Base-by-base conservation (phyloP, 192 early-diverging fungal genomes). In the Spizellomyces sp. region DNA sequence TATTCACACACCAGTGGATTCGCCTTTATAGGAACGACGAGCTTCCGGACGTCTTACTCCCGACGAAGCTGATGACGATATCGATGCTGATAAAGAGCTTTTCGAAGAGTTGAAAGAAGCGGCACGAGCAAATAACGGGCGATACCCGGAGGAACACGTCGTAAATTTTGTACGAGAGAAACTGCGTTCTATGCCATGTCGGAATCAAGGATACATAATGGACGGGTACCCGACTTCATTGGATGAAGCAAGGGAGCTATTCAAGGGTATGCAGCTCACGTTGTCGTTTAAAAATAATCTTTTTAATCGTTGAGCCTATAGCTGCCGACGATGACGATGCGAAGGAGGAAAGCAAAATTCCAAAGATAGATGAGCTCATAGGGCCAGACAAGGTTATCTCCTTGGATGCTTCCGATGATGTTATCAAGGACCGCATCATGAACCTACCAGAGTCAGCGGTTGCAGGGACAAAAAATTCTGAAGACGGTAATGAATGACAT, bases 181-280 rank as follows among this genome's bases (percentile, higher is more conserved):
- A 72, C 68, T 88, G 60, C 66, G 75, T 10, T 83, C 80, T n/a
- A 87, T 86, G 87, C 85, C 85, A 6, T 88, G 83, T 64, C 50
- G 80, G 9, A 88, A 88, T 64, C 87, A 88, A 62, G 87, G 87
- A 8, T 88, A 87, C 63, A 76, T 88, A 14, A 56, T 88, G 5
- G 87, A 88, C 60, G 85, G 82, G 42, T 88, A 62, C 63, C 87
- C 87, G n/a, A 64, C 48, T 14, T 76, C 69, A 1, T 48, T 80
- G 45, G 81, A 85, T 8, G 82, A 86, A 66, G 85, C 82, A 5
- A 52, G 48, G 14, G 74, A 78, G 66, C 47, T 88, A 17, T 87
- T 84, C 57, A 77, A 75, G 71, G 62, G 86, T 87, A 62, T 46
- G 71, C 50, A 54, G 50, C 12, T 54, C 50, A 54, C 14, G 50